Base-by-base conservation (phyloP, 768 basidiomycete species). In the Auriscalpium microsporum region DNA sequence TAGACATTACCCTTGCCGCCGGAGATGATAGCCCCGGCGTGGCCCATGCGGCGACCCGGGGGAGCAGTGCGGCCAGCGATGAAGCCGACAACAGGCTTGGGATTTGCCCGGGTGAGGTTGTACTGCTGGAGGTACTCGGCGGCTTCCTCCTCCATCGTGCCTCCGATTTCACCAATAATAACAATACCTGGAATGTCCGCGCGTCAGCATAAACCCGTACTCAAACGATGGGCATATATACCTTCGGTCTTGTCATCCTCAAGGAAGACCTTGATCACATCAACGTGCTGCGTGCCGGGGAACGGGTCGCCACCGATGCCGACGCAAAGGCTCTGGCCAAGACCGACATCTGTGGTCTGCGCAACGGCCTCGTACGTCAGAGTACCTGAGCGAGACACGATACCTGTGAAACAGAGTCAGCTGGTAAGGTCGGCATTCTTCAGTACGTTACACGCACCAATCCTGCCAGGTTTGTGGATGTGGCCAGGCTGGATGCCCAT, bases 401-500 rank as follows among this genome's bases (percentile, higher is more conserved):
- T 94, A 55, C 91, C 91, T 93, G 57, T 14, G 33, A 10, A 50
- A 42, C 13, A 17, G 40, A 42, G 17, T 42, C 14, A 42, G 8
- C 6, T 42, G 4, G 3, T 9, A 17, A 42, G 17, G 40, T 42
- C 14, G 5, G 7, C 4, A 28, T 28, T 28, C 28, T 28, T 28
- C 28, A 28, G 28, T 28, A 28, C 5, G 28, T 28, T 4, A 40
- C 3, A 67, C 80, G 36, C 63, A 90, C 94, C 95, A 63, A 99
- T 95, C 63, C 90, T 92, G 53, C 96, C 96, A 54, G 95, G 94
- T 63, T 71, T 91, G 76, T 98, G 96, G 64, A 99, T 97, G 68
- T 96, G 93, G 28, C 94, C 96, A 11, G 96, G 96, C 66, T 91
- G 89, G 67, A 99, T 99, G 56, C 96, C 96, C 84, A 99, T 97